Evolutionary conservation across 306 rosid genomes (phyloP).

Genomic region (Hippophae gyantsensis): DNA sequence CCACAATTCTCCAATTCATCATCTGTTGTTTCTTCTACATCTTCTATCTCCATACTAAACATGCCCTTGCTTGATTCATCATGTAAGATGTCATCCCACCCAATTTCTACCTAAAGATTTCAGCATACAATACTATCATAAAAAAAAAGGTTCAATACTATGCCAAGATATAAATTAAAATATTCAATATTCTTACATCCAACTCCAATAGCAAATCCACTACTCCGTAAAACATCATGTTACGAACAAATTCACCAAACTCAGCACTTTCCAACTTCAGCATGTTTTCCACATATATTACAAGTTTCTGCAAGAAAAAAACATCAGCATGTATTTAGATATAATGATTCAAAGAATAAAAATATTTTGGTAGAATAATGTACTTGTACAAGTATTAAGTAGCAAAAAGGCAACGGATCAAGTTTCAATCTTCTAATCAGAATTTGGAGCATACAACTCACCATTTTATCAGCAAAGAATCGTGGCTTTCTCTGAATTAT

Average conservation of each 20-base stretch:
- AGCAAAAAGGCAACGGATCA: neutral
- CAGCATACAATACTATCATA: neutral
- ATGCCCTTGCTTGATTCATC: neutral
- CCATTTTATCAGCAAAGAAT: constrained; percentile 27
- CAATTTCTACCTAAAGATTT: constrained; percentile 5
- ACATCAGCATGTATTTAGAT: neutral
- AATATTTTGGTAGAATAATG: neutral
- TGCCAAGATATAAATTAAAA: neutral
- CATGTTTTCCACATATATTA: constrained; percentile 78
- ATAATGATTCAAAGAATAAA: neutral
- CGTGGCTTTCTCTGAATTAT: constrained; percentile 46
- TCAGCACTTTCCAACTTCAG: constrained; percentile 61
- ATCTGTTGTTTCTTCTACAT: neutral
- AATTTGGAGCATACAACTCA: constrained; percentile 29
- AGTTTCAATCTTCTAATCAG: neutral
- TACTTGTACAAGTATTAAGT: too few species aligned
- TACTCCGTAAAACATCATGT: constrained; percentile 52
- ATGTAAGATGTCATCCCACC: constrained; percentile 1
- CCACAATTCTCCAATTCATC: neutral
- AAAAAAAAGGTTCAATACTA: neutral
- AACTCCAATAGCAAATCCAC: constrained; percentile 72
- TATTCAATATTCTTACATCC: constrained; percentile 54
- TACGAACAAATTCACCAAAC: constrained; percentile 60
- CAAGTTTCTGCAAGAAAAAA: constrained; percentile 40
- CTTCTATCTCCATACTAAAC: neutral